Evolutionary conservation across 139 green algal species (phyloP).

Genomic region (Dunaliella sp.): DNA sequence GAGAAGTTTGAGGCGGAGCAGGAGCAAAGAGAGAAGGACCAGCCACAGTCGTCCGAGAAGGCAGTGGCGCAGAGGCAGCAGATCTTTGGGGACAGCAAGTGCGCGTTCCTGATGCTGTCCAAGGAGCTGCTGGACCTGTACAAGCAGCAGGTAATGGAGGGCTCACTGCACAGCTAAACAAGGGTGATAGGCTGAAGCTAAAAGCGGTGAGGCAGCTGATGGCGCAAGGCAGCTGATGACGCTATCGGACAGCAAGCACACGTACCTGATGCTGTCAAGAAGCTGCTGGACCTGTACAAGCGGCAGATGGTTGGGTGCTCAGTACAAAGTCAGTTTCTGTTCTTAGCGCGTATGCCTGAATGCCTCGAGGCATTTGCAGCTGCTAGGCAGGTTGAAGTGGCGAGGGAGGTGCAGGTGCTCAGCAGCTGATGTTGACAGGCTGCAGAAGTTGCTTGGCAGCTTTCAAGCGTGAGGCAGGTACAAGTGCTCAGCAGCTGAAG

Average conservation of each 20-base stretch:
- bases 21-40: neutral
- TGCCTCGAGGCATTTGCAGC: too few relatives aligned
- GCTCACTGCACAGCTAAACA: too few relatives aligned
- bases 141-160: conserved; percentile 18
- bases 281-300: conserved; percentile 62
- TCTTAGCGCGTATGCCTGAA: too few relatives aligned
- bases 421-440: too few relatives aligned
- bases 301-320: too few relatives aligned
- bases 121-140: conserved; percentile 67
- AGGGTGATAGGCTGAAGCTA: too few relatives aligned
- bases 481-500: too few relatives aligned
- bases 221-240: too few relatives aligned
- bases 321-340: too few relatives aligned
- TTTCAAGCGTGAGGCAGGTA: too few relatives aligned
- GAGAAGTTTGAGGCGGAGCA: conserved; percentile 26
- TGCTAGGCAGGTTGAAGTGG: too few relatives aligned
- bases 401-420: conserved; percentile 52
- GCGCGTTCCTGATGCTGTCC: conserved; percentile 58
- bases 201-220: conserved; percentile 46
- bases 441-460: too few relatives aligned
- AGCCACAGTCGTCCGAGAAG: conserved; percentile 27
- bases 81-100: conserved; percentile 49
- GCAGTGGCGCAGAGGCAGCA: conserved; percentile 38
- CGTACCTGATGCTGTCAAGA: conserved; percentile 60
- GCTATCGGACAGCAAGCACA: conserved; percentile 41